Evolutionary conservation across 2,329 filamentous ascomycete species (phyloP).

Genomic region (Calonectria multiphialidica): DNA sequence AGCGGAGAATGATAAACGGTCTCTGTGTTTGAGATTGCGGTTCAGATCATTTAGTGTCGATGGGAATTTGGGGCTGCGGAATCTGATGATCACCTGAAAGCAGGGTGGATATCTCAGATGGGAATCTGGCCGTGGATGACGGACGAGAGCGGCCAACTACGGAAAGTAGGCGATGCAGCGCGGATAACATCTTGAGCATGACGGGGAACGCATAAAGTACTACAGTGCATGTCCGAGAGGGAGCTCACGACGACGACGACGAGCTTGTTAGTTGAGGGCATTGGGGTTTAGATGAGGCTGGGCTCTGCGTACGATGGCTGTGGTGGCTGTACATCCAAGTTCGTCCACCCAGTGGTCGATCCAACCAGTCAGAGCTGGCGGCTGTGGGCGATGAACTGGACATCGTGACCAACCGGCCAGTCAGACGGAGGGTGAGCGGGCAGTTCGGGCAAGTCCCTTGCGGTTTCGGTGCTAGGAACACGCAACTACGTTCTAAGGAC

Average conservation of each 20-base stretch:
- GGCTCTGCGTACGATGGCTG: background rate
- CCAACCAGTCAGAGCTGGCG: constrained; percentile 11
- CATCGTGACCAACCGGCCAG: constrained; percentile 11
- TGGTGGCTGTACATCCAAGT: constrained; percentile 25
- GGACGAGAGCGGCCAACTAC: constrained; percentile 20
- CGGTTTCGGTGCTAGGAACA: background rate
- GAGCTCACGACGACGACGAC: background rate
- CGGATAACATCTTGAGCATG: background rate
- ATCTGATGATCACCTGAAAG: constrained; percentile 17
- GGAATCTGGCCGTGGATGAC: constrained; percentile 12
- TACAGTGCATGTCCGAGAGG: background rate
- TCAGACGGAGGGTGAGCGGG: constrained; percentile 2
- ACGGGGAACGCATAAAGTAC: background rate
- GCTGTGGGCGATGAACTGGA: background rate
- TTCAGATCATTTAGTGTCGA: constrained; percentile 25
- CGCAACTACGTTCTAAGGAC: background rate
- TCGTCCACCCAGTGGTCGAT: background rate
- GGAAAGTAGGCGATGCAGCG: background rate
- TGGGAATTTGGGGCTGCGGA: constrained; percentile 2
- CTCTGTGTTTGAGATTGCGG: constrained; percentile 21
- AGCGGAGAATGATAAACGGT: constrained; percentile 3
- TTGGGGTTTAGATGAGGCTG: constrained; percentile 18
- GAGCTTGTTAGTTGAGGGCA: background rate
- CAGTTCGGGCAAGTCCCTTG: background rate
- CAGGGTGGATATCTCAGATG: background rate